These are phyloP conservation scores for Trichophyton rubrum DNA, from an alignment of 2,329 filamentous ascomycete genomes.

Conservation along the genomic window DNA sequence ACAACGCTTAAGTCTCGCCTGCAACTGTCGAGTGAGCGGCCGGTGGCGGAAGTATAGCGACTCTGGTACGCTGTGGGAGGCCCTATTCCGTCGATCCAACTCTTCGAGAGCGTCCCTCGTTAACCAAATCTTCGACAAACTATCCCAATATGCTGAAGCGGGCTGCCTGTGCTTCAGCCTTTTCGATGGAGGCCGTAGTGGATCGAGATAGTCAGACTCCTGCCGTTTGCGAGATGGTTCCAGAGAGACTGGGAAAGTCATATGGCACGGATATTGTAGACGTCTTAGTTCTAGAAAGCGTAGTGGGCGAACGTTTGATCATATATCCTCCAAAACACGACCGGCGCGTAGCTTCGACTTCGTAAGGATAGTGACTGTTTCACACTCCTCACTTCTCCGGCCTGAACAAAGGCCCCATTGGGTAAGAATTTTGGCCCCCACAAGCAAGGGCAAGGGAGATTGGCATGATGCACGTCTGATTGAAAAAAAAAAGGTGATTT, in stretches of 20 bases:
- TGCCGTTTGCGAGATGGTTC: background rate
- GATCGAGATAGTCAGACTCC: background rate
- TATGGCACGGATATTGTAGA: background rate
- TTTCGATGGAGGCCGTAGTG: background rate
- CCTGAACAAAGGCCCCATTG: too few relatives aligned
- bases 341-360: constrained; percentile 2
- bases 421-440: too few relatives aligned
- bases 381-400: too few relatives aligned
- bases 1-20: constrained; percentile 6
- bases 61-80: background rate
- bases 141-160: constrained; percentile 15
- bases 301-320: too few relatives aligned
- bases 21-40: constrained; percentile 9
- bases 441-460: too few relatives aligned
- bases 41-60: background rate
- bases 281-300: constrained; percentile 8
- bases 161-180: background rate
- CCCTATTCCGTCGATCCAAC: constrained; percentile 15
- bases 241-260: background rate
- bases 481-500: too few relatives aligned
- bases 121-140: constrained; percentile 15
- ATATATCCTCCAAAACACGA: too few relatives aligned
- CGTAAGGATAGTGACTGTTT: too few relatives aligned
- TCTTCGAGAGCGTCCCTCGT: constrained; percentile 11
- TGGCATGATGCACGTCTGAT: too few relatives aligned